phyloP scores from a whole-genome alignment of 2,329 filamentous ascomycete species.

The Colletotrichum sp. region DNA sequence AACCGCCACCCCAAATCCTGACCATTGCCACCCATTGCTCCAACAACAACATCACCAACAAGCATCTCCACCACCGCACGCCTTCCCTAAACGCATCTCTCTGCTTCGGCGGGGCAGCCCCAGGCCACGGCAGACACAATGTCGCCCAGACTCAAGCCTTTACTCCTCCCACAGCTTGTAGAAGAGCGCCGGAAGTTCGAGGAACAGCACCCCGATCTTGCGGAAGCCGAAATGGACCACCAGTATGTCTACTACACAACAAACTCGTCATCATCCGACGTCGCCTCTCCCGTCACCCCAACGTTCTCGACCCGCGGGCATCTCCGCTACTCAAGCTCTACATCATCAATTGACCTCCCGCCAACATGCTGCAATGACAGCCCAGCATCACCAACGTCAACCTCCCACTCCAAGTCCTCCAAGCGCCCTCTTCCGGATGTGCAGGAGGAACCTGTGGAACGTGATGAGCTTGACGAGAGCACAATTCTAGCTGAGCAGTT shows the following conservation, averaged over 20 bases:
- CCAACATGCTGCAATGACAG: slow-evolving; percentile 50
- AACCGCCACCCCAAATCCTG: not conserved
- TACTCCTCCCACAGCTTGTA: slow-evolving; percentile 59
- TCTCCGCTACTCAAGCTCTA: slow-evolving; percentile 73
- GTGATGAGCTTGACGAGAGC: slow-evolving; percentile 58
- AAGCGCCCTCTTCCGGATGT: slow-evolving; percentile 80
- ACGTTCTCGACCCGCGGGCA: slow-evolving; percentile 71
- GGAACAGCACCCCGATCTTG: slow-evolving; percentile 27
- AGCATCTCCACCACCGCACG: not conserved
- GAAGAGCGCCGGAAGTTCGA: slow-evolving; percentile 53
- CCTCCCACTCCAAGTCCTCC: slow-evolving; percentile 51
- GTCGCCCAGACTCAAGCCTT: slow-evolving; percentile 56
- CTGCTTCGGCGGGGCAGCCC: not conserved
- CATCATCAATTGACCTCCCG: slow-evolving; percentile 75
- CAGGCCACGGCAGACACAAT: slow-evolving; percentile 31
- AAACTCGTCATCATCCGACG: slow-evolving; percentile 68
- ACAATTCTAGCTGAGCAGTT: slow-evolving; percentile 48
- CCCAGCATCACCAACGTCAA: slow-evolving; percentile 56
- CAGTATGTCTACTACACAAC: slow-evolving; percentile 48
- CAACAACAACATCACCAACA: not conserved
- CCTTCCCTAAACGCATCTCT: not conserved
- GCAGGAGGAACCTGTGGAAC: slow-evolving; percentile 80
- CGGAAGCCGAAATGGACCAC: slow-evolving; percentile 37
- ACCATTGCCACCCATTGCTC: not conserved
- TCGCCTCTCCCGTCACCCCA: slow-evolving; percentile 73